These are phyloP conservation scores for Ricinus communis DNA, from an alignment of 345 rosid genomes.

Conservation along the genomic window DNA sequence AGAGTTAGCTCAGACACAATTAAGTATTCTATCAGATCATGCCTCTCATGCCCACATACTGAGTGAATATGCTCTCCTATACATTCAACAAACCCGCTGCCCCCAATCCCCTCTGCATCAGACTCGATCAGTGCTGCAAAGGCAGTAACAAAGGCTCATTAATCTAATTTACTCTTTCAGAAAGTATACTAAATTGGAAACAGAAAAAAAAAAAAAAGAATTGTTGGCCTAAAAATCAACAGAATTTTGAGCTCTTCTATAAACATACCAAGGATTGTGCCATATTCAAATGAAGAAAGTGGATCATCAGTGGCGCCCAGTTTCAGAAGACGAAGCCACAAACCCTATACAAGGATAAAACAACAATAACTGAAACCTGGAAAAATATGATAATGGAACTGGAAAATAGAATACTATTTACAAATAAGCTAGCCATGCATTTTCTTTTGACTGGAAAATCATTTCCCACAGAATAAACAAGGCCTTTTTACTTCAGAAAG, in stretches of 20 bases:
- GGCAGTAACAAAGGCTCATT: constrained; percentile 23
- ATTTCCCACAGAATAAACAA: not conserved
- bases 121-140: constrained; percentile 95
- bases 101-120: constrained; percentile 99
- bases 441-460: not conserved
- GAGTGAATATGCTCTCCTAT: constrained; percentile 94
- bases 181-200: constrained; percentile 20
- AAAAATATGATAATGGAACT: not conserved
- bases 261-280: constrained; percentile 86
- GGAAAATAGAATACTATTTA: not conserved
- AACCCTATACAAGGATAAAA: constrained; percentile 49
- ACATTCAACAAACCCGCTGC: constrained; percentile 97
- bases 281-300: constrained; percentile 97
- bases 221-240: constrained; percentile 17
- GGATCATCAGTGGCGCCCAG: constrained; percentile 92
- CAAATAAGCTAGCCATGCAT: not conserved
- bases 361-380: not conserved
- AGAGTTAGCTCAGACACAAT: constrained; percentile 34
- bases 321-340: constrained; percentile 93
- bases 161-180: constrained; percentile 14
- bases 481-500: not conserved
- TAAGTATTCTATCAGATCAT: constrained; percentile 19
- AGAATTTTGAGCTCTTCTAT: constrained; percentile 6
- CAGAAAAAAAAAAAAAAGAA: constrained; percentile 10
- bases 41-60: constrained; percentile 44